Percentiles rank a stretch among this genome's conserved stretches.
Evolutionary conservation across 805 yeast species (phyloP).

Genomic region (Nakazawaea anatomiae): DNA sequence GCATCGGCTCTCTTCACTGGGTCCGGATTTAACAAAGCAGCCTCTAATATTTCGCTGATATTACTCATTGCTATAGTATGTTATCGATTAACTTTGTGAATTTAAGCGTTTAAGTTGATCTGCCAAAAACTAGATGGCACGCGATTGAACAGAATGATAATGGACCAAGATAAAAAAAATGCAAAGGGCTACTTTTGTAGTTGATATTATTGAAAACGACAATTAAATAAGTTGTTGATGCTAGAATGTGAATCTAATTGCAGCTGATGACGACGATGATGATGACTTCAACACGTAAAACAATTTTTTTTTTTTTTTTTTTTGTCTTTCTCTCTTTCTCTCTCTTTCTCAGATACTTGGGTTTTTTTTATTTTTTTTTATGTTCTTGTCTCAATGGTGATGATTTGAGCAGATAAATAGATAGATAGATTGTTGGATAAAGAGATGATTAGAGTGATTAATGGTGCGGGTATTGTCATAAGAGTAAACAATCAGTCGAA

Average conservation of each 20-base stretch:
- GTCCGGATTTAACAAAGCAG: conserved; percentile 68
- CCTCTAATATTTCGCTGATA: conserved; percentile 67
- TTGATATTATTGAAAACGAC: background rate
- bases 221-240: background rate
- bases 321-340: background rate
- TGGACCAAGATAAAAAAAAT: no score
- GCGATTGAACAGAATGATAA: no score
- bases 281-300: background rate
- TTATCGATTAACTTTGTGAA: background rate
- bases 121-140: no score
- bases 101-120: background rate
- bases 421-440: no score
- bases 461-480: no score
- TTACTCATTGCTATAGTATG: conserved; percentile 35
- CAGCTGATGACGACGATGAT: background rate
- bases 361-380: background rate
- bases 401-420: no score
- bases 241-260: background rate
- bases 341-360: background rate
- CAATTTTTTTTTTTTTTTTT: no score
- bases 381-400: no score
- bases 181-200: background rate
- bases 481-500: no score
- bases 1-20: conserved; percentile 67
- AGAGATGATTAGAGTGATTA: no score